A percentile compares a stretch with the other conserved stretches of the same genome.
These are phyloP conservation scores for Pinus albicaulis DNA, from an alignment of 75 land plant genomes.

Conservation along the genomic window DNA sequence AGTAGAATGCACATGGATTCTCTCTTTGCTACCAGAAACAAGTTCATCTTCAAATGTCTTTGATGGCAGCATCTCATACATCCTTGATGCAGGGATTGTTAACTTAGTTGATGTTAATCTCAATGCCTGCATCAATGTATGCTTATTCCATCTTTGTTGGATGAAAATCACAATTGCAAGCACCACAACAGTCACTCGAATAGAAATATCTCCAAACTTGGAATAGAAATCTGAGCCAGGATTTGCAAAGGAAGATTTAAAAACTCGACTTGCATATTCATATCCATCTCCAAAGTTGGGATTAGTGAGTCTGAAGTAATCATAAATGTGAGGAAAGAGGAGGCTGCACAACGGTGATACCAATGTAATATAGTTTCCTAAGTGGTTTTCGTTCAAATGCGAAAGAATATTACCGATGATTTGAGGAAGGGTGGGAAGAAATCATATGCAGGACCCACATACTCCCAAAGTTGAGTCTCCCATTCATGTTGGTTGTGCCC, in stretches of 20 bases:
- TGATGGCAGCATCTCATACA: conserved; percentile 62
- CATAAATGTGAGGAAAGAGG: conserved; percentile 70
- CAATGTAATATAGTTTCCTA: conserved; percentile 48
- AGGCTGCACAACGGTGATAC: conserved; percentile 51
- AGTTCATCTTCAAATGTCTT: conserved; percentile 53
- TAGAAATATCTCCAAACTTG: conserved; percentile 5
- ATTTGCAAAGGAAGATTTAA: conserved; percentile 26
- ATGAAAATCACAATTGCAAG: conserved; percentile 45
- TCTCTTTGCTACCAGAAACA: conserved; percentile 17
- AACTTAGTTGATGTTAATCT: conserved; percentile 23
- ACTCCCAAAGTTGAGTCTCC: conserved; percentile 40
- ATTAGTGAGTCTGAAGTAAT: conserved; percentile 35
- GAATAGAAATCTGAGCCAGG: conserved; percentile 50
- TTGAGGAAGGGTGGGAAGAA: conserved; percentile 74
- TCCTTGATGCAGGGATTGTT: conserved; percentile 38
- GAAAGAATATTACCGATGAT: conserved; percentile 53
- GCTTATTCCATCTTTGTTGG: conserved; percentile 62
- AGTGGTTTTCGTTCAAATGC: conserved; percentile 51
- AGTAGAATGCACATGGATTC: no score
- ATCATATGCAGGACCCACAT: conserved; percentile 66
- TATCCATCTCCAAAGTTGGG: conserved; percentile 47
- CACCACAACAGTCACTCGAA: conserved; percentile 33
- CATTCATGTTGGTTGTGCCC: conserved; percentile 28
- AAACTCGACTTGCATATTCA: conserved; percentile 13
- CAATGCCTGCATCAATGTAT: conserved; percentile 24